These are phyloP conservation scores for Chrysanthemum makinoi DNA, from an alignment of 129 eudicot genomes.

Conservation along the genomic window DNA sequence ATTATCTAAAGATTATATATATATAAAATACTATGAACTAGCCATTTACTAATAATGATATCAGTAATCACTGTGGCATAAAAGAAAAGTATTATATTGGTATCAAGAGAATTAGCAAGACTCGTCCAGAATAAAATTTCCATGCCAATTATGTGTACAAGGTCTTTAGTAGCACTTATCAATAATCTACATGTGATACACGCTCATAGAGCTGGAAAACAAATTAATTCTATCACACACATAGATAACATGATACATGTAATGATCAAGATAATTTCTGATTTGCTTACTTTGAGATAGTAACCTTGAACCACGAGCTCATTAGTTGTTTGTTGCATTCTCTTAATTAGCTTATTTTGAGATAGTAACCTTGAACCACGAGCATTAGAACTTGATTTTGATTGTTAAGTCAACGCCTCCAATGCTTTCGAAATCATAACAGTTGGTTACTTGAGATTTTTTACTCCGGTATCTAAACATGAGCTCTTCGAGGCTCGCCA, in stretches of 20 bases:
- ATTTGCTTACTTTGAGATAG: too few relatives aligned
- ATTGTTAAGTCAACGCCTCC: too few relatives aligned
- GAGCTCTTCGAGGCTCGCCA: too few relatives aligned
- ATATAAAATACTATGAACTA: neutral
- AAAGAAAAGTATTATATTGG: neutral
- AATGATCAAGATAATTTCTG: too few relatives aligned
- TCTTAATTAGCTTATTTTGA: too few relatives aligned
- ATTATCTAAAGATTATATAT: neutral
- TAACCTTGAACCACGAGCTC: too few relatives aligned
- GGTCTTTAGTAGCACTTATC: neutral
- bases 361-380: too few relatives aligned
- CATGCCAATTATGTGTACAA: neutral
- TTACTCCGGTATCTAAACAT: too few relatives aligned
- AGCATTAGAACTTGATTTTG: too few relatives aligned
- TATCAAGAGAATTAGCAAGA: neutral
- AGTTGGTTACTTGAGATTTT: too few relatives aligned
- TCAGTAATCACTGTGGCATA: neutral
- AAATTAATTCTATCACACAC: neutral
- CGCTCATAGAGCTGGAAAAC: neutral
- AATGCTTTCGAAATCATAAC: too few relatives aligned
- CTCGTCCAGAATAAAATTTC: neutral
- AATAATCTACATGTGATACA: neutral
- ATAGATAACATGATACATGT: neutral
- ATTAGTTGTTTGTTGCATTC: too few relatives aligned
- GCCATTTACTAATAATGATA: neutral